Conservation (phyloP, 768 basidiomycete species). For the Chiua virens region DNA sequence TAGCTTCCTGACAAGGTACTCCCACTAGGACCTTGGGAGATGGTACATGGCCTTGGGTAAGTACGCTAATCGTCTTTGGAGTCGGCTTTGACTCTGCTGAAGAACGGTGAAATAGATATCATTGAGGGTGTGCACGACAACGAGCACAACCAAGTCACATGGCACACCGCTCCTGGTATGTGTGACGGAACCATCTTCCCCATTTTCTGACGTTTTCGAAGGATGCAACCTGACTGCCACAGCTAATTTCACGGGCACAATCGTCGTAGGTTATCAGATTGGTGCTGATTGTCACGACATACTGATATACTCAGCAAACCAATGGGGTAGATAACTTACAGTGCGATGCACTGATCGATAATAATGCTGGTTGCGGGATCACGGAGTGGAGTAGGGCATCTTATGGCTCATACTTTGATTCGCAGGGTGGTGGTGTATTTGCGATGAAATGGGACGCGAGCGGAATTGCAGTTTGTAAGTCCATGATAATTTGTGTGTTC, state of each 20-base stretch:
- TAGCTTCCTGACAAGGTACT: conserved; percentile 3
- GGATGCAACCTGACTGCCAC: conserved; percentile 60
- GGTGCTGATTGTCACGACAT: neutral
- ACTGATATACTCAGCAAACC: conserved; percentile 36
- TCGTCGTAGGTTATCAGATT: conserved; percentile 49
- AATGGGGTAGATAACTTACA: conserved; percentile 51
- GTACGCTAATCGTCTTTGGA: conserved; percentile 22
- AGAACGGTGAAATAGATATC: conserved; percentile 83
- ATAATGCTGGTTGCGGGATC: conserved; percentile 75
- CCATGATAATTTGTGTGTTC: neutral
- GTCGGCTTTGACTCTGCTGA: conserved; percentile 9
- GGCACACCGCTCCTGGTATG: conserved; percentile 67
- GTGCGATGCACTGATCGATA: conserved; percentile 52
- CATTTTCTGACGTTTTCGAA: conserved; percentile 19
- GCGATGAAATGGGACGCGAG: conserved; percentile 87
- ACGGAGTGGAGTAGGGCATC: conserved; percentile 80
- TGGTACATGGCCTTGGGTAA: conserved; percentile 63
- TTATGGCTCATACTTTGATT: conserved; percentile 81
- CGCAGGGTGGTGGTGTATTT: conserved; percentile 79
- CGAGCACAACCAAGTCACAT: conserved; percentile 81
- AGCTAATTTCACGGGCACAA: conserved; percentile 59
- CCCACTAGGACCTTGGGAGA: conserved; percentile 39
- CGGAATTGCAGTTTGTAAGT: conserved; percentile 73
- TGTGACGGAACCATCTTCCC: neutral
- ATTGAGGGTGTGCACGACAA: conserved; percentile 86